phyloP scores from a whole-genome alignment of 2,329 filamentous ascomycete species.

The Sclerotinia subarctica region DNA sequence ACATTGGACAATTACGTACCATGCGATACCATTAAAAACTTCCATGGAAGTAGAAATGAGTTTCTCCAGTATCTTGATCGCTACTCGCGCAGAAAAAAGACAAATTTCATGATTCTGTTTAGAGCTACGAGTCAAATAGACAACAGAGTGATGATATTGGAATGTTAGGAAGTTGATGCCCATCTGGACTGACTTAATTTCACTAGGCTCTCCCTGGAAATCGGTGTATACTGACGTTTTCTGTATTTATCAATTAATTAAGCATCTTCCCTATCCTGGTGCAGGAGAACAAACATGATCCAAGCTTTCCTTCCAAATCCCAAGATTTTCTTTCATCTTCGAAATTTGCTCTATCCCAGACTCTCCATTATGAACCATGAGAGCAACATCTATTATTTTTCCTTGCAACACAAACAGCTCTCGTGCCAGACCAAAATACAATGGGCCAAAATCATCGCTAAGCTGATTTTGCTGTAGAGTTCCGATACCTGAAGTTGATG shows the following conservation, averaged over 20 bases:
- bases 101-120: conserved; percentile 18
- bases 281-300: background rate
- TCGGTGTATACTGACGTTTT: background rate
- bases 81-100: conserved; percentile 22
- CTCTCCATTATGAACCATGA: conserved; percentile 1
- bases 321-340: background rate
- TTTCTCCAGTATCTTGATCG: conserved; percentile 21
- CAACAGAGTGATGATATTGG: conserved; percentile 26
- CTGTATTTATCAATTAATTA: background rate
- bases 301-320: background rate
- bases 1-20: conserved; percentile 18
- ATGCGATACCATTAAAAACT: conserved; percentile 26
- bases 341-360: background rate
- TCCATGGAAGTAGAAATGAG: conserved; percentile 22
- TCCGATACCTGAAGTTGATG: background rate
- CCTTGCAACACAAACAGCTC: conserved; percentile 22
- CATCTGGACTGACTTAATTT: conserved; percentile 19
- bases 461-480: background rate
- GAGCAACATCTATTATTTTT: conserved; percentile 20
- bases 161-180: conserved; percentile 23
- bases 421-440: conserved; percentile 18
- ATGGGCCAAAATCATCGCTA: conserved; percentile 17
- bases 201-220: background rate
- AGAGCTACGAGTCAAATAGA: conserved; percentile 21
- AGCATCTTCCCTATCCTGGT: no score